These are phyloP conservation scores for Mortierella sp. DNA, from an alignment of 371 early-diverging fungal species.

Conservation along the genomic window DNA sequence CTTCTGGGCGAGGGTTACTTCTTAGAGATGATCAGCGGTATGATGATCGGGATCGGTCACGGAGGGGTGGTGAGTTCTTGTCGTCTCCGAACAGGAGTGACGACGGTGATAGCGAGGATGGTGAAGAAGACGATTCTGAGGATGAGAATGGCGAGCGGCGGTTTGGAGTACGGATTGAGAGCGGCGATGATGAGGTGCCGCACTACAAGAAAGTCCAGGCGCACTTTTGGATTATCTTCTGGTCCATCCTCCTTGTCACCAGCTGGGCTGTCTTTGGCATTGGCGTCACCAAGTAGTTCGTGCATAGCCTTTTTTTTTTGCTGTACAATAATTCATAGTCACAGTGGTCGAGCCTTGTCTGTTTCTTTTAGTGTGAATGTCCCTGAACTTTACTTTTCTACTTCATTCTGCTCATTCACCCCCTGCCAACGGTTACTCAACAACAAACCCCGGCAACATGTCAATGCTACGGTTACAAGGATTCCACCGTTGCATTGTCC, in stretches of 20 bases:
- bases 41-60: neutral
- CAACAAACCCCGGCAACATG: neutral
- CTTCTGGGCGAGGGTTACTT: neutral
- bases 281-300: slow-evolving; percentile 21
- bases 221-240: slow-evolving; percentile 53
- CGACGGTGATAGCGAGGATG: neutral
- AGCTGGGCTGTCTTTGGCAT: slow-evolving; percentile 56
- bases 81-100: neutral
- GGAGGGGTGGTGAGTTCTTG: slow-evolving; percentile 8
- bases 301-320: neutral
- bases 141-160: slow-evolving; percentile 40
- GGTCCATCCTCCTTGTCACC: slow-evolving; percentile 37
- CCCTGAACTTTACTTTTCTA: neutral
- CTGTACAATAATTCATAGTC: neutral
- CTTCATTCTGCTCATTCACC: neutral
- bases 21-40: slow-evolving; percentile 2
- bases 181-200: slow-evolving; percentile 48
- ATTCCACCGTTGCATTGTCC: slow-evolving; percentile 3
- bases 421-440: neutral
- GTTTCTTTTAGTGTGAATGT: neutral
- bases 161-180: slow-evolving; percentile 51
- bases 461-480: slow-evolving; percentile 23
- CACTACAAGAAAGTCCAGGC: slow-evolving; percentile 41
- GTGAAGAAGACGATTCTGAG: slow-evolving; percentile 16
- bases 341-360: neutral